Percentiles rank a stretch among this genome's conserved stretches.
Evolutionary conservation across 208 protist species (phyloP).

Genomic region (Leishmania gerbilli): DNA sequence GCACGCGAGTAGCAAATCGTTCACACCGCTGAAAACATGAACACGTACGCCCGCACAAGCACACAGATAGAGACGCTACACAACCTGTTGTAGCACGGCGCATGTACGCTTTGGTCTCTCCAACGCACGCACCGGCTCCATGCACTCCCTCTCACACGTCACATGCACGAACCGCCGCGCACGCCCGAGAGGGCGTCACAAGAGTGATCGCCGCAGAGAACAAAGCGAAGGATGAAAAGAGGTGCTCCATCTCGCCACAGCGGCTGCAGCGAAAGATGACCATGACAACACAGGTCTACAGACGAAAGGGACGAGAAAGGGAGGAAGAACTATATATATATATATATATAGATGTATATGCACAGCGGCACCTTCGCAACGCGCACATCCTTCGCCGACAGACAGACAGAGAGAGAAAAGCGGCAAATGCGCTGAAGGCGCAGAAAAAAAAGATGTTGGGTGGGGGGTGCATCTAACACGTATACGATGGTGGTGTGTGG

Average conservation of each 20-base stretch:
- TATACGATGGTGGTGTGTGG: not conserved
- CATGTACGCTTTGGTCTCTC: not conserved
- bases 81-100: not conserved
- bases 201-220: not conserved
- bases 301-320: not conserved
- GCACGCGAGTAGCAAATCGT: not conserved
- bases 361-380: not conserved
- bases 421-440: not conserved
- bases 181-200: not conserved
- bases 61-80: not conserved
- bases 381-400: not conserved
- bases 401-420: not conserved
- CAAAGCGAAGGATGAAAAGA: not conserved
- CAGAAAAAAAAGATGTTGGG: not conserved
- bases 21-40: not conserved
- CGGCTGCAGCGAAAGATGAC: not conserved
- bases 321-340: not conserved
- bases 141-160: not conserved
- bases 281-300: not conserved
- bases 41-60: not conserved
- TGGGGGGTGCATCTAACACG: not conserved
- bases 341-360: no score
- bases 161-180: not conserved
- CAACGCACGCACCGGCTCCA: not conserved
- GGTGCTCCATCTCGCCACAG: not conserved